A percentile compares a stretch with the other conserved stretches of the same genome.
Evolutionary conservation across 2,329 filamentous ascomycete species (phyloP).

Genomic region (Ceratocystiopsis minuta): DNA sequence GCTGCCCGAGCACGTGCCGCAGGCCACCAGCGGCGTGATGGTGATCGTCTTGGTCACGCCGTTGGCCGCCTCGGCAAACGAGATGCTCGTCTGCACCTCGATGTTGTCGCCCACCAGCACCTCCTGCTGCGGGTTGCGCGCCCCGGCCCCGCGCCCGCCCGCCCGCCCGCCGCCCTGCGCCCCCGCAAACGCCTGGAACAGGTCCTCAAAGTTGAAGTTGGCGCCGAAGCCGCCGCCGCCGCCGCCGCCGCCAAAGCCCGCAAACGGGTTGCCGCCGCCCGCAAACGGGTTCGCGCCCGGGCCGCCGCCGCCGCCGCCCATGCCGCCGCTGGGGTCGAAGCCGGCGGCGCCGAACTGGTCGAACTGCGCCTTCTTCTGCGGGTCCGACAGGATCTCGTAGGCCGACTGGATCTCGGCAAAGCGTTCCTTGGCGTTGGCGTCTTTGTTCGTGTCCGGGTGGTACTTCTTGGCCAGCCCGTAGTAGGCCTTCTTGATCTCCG

Average conservation of each 20-base stretch:
- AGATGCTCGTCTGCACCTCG: conserved; percentile 81
- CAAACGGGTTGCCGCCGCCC: conserved; percentile 38
- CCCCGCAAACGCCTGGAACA: conserved; percentile 75
- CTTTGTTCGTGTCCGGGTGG: conserved; percentile 96
- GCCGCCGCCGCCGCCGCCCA: conserved; percentile 36
- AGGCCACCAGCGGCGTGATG: conserved; percentile 65
- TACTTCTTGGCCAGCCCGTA: conserved; percentile 95
- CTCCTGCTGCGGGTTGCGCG: conserved; percentile 49
- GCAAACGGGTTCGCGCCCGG: conserved; percentile 47
- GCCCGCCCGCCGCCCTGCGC: conserved; percentile 31
- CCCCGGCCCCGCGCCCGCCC: conserved; percentile 26
- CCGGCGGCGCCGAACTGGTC: conserved; percentile 80
- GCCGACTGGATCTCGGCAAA: conserved; percentile 86
- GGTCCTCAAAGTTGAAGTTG: conserved; percentile 89
- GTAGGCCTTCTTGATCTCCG: conserved; percentile 96
- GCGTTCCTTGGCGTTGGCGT: conserved; percentile 78
- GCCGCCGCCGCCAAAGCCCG: conserved; percentile 35
- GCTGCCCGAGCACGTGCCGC: conserved; percentile 65
- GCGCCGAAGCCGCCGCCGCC: conserved; percentile 52
- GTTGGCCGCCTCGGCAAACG: conserved; percentile 91
- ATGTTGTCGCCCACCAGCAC: conserved; percentile 89
- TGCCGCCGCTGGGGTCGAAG: conserved; percentile 59
- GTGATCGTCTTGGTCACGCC: conserved; percentile 75
- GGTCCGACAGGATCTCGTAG: conserved; percentile 84
- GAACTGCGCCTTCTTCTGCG: conserved; percentile 81